phyloP scores from a whole-genome alignment of 306 rosid genomes.

The Rosa multiflora region DNA sequence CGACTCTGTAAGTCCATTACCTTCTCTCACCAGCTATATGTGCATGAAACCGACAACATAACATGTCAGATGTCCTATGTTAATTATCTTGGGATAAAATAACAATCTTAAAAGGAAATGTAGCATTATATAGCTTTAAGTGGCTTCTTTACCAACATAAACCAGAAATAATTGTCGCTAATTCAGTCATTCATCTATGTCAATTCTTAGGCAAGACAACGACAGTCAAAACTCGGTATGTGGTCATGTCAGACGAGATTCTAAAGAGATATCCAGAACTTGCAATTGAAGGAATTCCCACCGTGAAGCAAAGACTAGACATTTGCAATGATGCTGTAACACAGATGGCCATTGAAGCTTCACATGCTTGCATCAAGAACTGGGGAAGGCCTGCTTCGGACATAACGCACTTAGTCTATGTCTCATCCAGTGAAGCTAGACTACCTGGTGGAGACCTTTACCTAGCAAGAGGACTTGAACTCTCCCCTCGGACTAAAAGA shows the following conservation, averaged over 20 bases:
- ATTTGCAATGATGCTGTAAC: slow-evolving; percentile 88
- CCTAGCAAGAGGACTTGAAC: slow-evolving; percentile 75
- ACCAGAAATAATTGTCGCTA: not conserved
- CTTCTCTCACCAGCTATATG: not conserved
- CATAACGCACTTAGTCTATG: slow-evolving; percentile 83
- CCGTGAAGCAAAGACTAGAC: slow-evolving; percentile 75
- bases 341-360: slow-evolving; percentile 87
- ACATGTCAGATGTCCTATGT: not conserved
- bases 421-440: slow-evolving; percentile 90
- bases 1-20: slow-evolving; percentile 61
- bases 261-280: slow-evolving; percentile 67
- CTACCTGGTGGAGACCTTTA: slow-evolving; percentile 89
- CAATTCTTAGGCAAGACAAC: slow-evolving; percentile 74
- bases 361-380: slow-evolving; percentile 65
- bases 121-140: not conserved
- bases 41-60: not conserved
- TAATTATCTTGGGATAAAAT: not conserved
- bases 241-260: slow-evolving; percentile 91
- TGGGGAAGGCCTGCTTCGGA: slow-evolving; percentile 79
- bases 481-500: slow-evolving; percentile 54
- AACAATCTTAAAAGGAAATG: not conserved
- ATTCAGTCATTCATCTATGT: slow-evolving; percentile 18
- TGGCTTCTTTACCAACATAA: too few species aligned
- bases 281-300: slow-evolving; percentile 63
- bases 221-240: slow-evolving; percentile 86